Conservation (phyloP, 2,329 filamentous ascomycete species). For the Gliomastix tumulicola region DNA sequence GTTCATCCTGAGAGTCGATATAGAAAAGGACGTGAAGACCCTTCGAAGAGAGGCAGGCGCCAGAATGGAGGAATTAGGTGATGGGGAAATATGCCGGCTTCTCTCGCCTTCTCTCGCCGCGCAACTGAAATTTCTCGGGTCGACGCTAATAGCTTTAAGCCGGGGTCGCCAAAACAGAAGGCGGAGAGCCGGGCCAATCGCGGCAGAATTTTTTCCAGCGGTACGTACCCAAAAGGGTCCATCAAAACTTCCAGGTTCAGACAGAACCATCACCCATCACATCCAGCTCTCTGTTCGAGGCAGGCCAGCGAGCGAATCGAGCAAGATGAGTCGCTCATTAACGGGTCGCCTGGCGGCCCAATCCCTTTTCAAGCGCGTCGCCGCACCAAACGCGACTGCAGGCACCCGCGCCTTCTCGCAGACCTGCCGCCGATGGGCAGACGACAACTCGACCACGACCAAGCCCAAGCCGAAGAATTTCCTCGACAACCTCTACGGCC, state of each 20-base stretch:
- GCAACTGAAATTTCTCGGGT: conserved; percentile 1
- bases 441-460: conserved; percentile 6
- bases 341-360: conserved; percentile 34
- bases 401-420: conserved; percentile 29
- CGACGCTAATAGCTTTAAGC: no score
- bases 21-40: neutral
- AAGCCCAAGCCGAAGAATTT: conserved; percentile 18
- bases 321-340: conserved; percentile 36
- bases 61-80: no score
- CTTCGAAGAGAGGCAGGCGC: neutral
- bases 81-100: no score
- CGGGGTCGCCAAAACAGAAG: conserved; percentile 21
- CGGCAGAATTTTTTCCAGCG: conserved; percentile 11
- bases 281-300: no score
- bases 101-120: no score
- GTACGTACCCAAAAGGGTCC: neutral
- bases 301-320: conserved; percentile 18
- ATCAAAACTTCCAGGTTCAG: neutral
- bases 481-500: conserved; percentile 25
- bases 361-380: conserved; percentile 20
- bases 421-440: conserved; percentile 21
- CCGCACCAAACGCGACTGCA: conserved; percentile 11
- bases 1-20: conserved; percentile 33
- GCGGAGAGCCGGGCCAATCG: conserved; percentile 25
- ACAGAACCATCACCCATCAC: conserved; percentile 5